Conservation (phyloP, 306 rosid species). For the Sechiopsis laciniata region DNA sequence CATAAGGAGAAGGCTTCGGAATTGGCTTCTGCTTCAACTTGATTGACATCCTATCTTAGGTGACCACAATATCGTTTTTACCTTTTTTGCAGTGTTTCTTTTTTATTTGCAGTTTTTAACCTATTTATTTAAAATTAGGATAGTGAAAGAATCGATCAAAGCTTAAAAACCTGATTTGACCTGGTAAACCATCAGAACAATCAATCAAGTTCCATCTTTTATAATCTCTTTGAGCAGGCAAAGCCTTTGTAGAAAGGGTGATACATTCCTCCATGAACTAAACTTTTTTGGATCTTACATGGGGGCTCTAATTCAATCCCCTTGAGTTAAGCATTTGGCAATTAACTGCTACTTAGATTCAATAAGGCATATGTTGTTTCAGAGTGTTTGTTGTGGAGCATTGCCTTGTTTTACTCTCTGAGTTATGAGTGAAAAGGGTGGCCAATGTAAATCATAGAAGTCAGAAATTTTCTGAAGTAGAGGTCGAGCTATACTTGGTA, state of each 20-base stretch:
- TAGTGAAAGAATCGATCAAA: neutral
- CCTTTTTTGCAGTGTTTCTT: neutral
- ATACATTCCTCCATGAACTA: neutral
- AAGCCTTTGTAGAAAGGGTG: too few relatives aligned
- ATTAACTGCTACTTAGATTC: too few relatives aligned
- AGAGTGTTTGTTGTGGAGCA: too few relatives aligned
- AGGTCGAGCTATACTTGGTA: neutral
- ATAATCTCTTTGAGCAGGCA: neutral
- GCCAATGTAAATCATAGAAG: neutral
- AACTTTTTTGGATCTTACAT: too few relatives aligned
- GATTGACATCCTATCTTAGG: conserved; percentile 23
- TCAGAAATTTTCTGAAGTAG: neutral
- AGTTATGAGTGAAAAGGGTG: neutral
- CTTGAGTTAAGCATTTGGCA: too few relatives aligned
- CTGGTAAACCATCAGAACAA: neutral
- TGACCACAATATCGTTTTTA: neutral
- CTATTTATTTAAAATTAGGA: neutral
- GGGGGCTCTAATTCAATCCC: too few relatives aligned
- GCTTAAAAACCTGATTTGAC: neutral
- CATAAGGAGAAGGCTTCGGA: conserved; percentile 39
- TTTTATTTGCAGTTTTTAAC: neutral
- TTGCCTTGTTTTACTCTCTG: neutral
- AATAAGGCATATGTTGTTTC: too few relatives aligned
- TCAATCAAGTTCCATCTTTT: neutral
- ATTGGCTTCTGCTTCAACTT: conserved; percentile 28